Conservation (phyloP, 106 monocot genomes). For the Vanilla planifolia region DNA sequence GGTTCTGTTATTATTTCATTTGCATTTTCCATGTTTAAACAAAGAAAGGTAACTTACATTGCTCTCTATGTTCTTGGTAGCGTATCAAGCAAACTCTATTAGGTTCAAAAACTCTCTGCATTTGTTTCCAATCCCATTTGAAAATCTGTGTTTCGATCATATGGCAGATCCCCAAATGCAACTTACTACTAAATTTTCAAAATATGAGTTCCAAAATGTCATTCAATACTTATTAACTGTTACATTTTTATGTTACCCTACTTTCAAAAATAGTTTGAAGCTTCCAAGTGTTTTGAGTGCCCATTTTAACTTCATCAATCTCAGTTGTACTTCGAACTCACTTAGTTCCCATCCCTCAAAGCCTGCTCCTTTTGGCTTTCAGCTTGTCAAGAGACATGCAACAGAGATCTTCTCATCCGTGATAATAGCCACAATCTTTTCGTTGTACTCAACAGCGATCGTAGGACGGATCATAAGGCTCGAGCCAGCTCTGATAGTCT, state of each 20-base stretch:
- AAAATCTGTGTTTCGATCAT: no score
- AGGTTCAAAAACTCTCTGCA: no score
- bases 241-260: no score
- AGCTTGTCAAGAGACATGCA: slow-evolving; percentile 96
- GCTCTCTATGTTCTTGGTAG: not conserved
- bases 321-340: slow-evolving; percentile 3
- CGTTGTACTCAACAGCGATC: slow-evolving; percentile 86
- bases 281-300: no score
- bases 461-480: slow-evolving; percentile 70
- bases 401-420: slow-evolving; percentile 96
- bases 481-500: slow-evolving; percentile 75
- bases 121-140: no score
- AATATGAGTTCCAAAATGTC: no score
- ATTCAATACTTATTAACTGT: no score
- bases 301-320: not conserved
- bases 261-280: no score
- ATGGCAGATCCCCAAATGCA: no score
- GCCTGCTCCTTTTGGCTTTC: slow-evolving; percentile 4
- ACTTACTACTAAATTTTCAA: no score
- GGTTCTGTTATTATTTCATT: slow-evolving; percentile 98
- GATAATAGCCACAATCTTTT: slow-evolving; percentile 60
- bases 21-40: slow-evolving; percentile 99
- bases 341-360: slow-evolving; percentile 6
- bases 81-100: no score
- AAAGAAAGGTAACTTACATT: slow-evolving; percentile 63